Percentiles rank a stretch among this genome's conserved stretches.
These are phyloP conservation scores for Blastocystis sp. DNA, from an alignment of 352 stramenopile genomes.

Conservation along the genomic window DNA sequence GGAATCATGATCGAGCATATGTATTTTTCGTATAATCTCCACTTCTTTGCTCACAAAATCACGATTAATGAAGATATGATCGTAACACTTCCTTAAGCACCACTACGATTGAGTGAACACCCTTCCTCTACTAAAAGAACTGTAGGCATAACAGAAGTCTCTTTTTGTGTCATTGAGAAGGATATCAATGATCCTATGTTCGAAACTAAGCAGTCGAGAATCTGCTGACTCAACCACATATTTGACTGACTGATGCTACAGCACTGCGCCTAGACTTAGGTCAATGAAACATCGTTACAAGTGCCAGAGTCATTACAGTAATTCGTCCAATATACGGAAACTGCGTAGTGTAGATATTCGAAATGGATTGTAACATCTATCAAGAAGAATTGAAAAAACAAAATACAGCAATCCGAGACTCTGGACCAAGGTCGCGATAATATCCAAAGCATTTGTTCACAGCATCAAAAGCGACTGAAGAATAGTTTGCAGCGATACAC, in stretches of 20 bases:
- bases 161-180: background rate
- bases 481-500: background rate
- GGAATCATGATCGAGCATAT: background rate
- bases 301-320: background rate
- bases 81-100: constrained; percentile 43
- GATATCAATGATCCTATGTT: constrained; percentile 16
- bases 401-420: constrained; percentile 7
- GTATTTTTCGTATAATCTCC: background rate
- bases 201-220: constrained; percentile 3
- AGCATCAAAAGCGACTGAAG: constrained; percentile 2
- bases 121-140: background rate
- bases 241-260: constrained; percentile 35
- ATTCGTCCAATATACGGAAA: constrained; percentile 35
- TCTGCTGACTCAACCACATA: constrained; percentile 51
- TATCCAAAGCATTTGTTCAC: constrained; percentile 48
- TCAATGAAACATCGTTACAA: background rate
- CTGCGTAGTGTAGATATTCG: background rate
- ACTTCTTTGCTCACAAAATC: background rate
- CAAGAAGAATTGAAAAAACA: background rate
- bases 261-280: constrained; percentile 4
- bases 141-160: background rate
- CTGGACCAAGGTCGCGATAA: constrained; percentile 19
- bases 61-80: constrained; percentile 9
- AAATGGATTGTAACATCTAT: constrained; percentile 23
- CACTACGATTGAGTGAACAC: background rate